Evolutionary conservation across 179 eudicot genomes (phyloP), one percentile per base, ranked within the genome.

Genomic region (Camellia oleifera): DNA sequence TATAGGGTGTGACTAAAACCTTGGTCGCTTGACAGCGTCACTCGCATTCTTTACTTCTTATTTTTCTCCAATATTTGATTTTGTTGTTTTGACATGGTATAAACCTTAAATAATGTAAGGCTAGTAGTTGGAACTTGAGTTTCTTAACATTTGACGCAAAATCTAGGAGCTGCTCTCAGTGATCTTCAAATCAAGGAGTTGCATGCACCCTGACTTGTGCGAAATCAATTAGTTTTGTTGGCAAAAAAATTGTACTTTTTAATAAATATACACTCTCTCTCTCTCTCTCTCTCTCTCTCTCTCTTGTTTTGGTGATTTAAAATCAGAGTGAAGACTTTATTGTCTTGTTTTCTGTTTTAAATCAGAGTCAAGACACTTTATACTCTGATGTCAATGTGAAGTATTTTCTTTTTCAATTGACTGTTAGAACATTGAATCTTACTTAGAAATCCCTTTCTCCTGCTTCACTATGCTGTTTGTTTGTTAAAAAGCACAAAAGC

Each of bases 401-500:
- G 67, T 17, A n/a, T 78, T 50, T 20, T 64, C 20, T 17, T 6
- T 56, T 58, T 8, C 68, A 18, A 17, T 15, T 11, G 8, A 44
- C 58, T 57, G 26, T 57, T 18, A 0, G 12, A 70, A 60, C 40
- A 8, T 42, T 44, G 32, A 4, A 8, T 2, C 4, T 18, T 20
- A 11, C 32, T 11, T 58, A 45, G 45, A 7, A 18, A 23, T 42
- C 42, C 1, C 69, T 45, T 45, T 45, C 32, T 54, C 10, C 57
- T 67, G 20, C 69, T 78, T 66, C 50, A 56, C 77, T 44, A 69
- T 88, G 85, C 91, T 94, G 99, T 88, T 65, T 92, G 91, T 5
- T 74, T 94, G 80, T 87, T 90, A 86, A 95, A 90, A 87, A 92
- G 91, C 53, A 87, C 85, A 80, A 83, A 88, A 69, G 86, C 91